Evolutionary conservation across 495 filamentous ascomycete species (phyloP).

Genomic region (Aspergillus kassunensis): DNA sequence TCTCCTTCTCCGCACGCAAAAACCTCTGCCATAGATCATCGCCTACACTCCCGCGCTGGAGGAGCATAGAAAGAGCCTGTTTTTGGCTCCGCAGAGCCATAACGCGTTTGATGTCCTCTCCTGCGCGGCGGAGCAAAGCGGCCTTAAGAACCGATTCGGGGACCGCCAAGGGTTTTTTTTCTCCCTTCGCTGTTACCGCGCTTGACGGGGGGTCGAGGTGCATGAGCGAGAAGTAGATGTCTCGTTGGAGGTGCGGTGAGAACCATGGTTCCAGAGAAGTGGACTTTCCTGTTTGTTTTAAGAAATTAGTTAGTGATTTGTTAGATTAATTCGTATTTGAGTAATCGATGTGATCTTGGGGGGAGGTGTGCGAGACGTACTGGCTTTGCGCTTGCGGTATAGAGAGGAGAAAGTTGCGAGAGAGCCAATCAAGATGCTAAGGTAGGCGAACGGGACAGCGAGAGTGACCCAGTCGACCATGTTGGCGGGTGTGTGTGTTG

Average conservation of each 20-base stretch:
- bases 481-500: neutral
- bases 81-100: conserved; percentile 82
- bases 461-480: conserved; percentile 80
- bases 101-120: conserved; percentile 87
- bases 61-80: conserved; percentile 71
- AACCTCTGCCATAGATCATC: conserved; percentile 97
- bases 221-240: conserved; percentile 89
- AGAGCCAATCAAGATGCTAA: conserved; percentile 79
- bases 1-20: conserved; percentile 87
- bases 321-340: neutral
- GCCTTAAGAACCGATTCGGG: conserved; percentile 86
- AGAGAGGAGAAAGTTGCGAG: conserved; percentile 86
- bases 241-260: conserved; percentile 78
- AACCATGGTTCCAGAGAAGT: conserved; percentile 91
- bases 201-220: conserved; percentile 68
- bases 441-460: conserved; percentile 78
- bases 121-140: conserved; percentile 82
- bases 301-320: conserved; percentile 1
- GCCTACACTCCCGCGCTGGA: conserved; percentile 88
- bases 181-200: conserved; percentile 42
- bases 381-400: conserved; percentile 88
- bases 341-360: neutral
- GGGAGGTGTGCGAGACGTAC: conserved; percentile 47
- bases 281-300: conserved; percentile 54
- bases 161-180: conserved; percentile 65